Conservation (phyloP, 1,284 basidiomycete species). For the Ceraceosorus guamensis region DNA sequence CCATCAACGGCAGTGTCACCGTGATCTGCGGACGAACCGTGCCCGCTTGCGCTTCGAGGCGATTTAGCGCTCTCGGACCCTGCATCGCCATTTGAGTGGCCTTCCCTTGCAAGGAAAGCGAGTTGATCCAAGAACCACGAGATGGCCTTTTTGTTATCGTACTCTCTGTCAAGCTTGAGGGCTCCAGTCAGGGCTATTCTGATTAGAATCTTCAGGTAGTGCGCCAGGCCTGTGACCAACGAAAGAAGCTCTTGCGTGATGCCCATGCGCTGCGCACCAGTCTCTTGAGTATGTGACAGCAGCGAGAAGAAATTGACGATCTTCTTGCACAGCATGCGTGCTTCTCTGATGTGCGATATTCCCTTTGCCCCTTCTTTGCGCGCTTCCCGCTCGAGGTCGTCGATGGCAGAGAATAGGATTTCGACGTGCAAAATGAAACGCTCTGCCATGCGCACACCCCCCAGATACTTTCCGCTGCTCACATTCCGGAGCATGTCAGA, state of each 20-base stretch:
- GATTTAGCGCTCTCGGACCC: slow-evolving; percentile 23
- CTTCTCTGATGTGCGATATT: slow-evolving; percentile 95
- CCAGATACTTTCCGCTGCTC: slow-evolving; percentile 88
- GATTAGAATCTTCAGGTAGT: slow-evolving; percentile 98
- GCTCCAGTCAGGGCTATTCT: slow-evolving; percentile 94
- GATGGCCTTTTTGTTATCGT: slow-evolving; percentile 73
- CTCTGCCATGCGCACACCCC: slow-evolving; percentile 95
- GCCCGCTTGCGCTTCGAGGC: background rate
- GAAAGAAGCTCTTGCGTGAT: slow-evolving; percentile 96
- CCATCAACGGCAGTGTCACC: background rate
- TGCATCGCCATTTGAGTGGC: slow-evolving; percentile 4
- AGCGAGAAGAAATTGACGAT: slow-evolving; percentile 97
- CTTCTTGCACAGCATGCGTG: slow-evolving; percentile 95
- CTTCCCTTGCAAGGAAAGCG: slow-evolving; percentile 69
- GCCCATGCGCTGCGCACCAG: slow-evolving; percentile 76
- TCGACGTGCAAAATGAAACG: slow-evolving; percentile 98
- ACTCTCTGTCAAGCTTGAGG: slow-evolving; percentile 86
- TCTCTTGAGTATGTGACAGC: slow-evolving; percentile 90
- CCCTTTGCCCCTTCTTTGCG: slow-evolving; percentile 63
- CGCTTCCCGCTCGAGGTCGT: slow-evolving; percentile 88
- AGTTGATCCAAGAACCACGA: slow-evolving; percentile 82
- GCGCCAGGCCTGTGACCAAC: slow-evolving; percentile 94
- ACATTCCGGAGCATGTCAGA: slow-evolving; percentile 94
- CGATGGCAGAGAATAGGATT: slow-evolving; percentile 91
- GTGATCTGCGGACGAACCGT: background rate